Base-by-base conservation (phyloP, 495 filamentous ascomycete species). In the Penicillium pulvis region DNA sequence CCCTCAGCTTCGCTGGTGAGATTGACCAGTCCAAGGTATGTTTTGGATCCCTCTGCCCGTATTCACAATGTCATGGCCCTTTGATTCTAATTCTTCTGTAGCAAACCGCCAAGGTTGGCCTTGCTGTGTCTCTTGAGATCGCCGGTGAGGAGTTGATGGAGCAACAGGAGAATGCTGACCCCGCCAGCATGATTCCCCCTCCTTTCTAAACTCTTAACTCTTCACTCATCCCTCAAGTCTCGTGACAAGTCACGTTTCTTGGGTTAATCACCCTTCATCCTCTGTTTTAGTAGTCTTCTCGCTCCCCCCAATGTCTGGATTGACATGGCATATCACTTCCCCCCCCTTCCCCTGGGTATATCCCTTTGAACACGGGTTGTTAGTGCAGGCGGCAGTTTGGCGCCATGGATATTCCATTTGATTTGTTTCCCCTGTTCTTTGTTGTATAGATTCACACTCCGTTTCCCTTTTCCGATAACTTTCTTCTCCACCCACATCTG, bases 11-110 rank as follows among this genome's bases (percentile, higher is more conserved):
- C 75, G 90, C 93, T 44, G 94, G 92, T 63, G 95, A 99, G 73
- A 92, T 99, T 69, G 95, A 99, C 76, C 95, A 98, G 74, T 81
- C 84, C 62, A 94, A 94, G 83, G 94, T 98, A 84, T 74, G 89
- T 49, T 19, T 17, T 52, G 4, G 4, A 3, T 5, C 39, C 19
- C 20, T 54, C 30, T 23, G 5, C 23, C 30, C 52, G 20, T 23
- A 23, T 39, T 7, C 14, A 36, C 33, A 11, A 12, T 4, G 24
- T 53, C 16, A 30, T 57, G 30, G 50, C 48, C 49, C 9, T 7
- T 50, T 39, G 26, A 58, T 57, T 50, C 61, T 68, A 48, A 67
- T 52, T 51, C 53, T 51, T 51, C 49, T 55, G 46, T 73, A 98
- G 95, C 91, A 96, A 89, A 81, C 87, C 75, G 90, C 93, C 59